phyloP scores from a whole-genome alignment of 2,329 filamentous ascomycete genomes.

The Colletotrichum scovillei region DNA sequence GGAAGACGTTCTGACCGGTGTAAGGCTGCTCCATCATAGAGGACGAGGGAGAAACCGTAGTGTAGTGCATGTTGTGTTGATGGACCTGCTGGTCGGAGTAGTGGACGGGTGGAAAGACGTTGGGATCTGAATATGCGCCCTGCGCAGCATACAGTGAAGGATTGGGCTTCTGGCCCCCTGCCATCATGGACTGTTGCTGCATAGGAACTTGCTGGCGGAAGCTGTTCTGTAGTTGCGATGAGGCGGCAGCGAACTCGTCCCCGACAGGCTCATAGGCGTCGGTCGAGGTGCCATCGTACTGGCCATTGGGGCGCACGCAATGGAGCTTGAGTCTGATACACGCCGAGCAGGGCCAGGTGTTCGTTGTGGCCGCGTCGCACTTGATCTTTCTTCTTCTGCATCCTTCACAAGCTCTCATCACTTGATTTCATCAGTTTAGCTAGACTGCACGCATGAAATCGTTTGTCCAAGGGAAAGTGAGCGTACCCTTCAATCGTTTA shows the following conservation, averaged over 20 bases:
- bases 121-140: conserved; percentile 58
- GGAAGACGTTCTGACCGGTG: conserved; percentile 60
- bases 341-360: conserved; percentile 96
- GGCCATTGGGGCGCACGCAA: conserved; percentile 88
- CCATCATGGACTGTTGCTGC: conserved; percentile 59
- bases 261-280: conserved; percentile 58
- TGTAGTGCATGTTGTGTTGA: conserved; percentile 64
- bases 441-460: neutral
- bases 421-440: conserved; percentile 55
- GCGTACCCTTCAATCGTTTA: conserved; percentile 90
- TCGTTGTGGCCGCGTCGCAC: conserved; percentile 96
- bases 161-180: conserved; percentile 53
- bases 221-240: conserved; percentile 55
- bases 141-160: conserved; percentile 61
- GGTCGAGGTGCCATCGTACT: conserved; percentile 70
- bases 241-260: conserved; percentile 47
- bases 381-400: conserved; percentile 97
- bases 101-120: conserved; percentile 58
- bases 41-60: conserved; percentile 60
- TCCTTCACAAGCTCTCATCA: conserved; percentile 97
- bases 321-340: conserved; percentile 93
- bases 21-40: conserved; percentile 65
- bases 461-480: neutral
- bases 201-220: conserved; percentile 65
- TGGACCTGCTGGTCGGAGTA: conserved; percentile 58